Percentiles rank a stretch among this genome's conserved stretches.
These are phyloP conservation scores for Cyclocybe aegerita DNA, from an alignment of 768 basidiomycete species.

Conservation along the genomic window DNA sequence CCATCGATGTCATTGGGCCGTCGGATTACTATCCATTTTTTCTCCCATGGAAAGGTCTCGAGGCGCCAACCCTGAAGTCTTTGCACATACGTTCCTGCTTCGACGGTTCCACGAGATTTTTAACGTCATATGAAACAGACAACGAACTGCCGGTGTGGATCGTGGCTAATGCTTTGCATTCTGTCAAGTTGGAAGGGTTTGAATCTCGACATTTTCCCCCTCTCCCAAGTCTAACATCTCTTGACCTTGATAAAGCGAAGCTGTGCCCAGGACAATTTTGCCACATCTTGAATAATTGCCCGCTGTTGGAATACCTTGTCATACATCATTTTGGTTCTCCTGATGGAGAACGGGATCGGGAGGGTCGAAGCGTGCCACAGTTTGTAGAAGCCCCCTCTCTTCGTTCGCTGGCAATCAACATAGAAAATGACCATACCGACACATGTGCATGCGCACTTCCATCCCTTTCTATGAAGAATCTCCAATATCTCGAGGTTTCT, in stretches of 20 bases:
- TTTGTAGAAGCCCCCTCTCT: conserved; percentile 21
- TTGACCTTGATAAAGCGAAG: conserved; percentile 17
- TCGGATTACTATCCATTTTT: conserved; percentile 4
- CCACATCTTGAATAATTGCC: conserved; percentile 14
- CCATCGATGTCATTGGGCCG: conserved; percentile 4
- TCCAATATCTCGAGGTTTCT: conserved; percentile 29
- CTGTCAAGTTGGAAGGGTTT: conserved; percentile 15
- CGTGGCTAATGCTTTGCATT: conserved; percentile 3
- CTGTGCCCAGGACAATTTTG: conserved; percentile 12
- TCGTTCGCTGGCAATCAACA: conserved; percentile 22
- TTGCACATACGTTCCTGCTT: neutral
- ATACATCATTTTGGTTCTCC: conserved; percentile 9
- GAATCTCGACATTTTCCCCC: conserved; percentile 6
- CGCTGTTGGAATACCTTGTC: conserved; percentile 15
- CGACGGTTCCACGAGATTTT: neutral
- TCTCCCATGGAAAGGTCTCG: neutral
- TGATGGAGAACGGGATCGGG: neutral
- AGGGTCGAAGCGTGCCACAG: neutral
- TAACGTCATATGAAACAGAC: neutral
- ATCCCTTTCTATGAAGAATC: conserved; percentile 21
- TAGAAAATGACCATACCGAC: conserved; percentile 9
- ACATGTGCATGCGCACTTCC: conserved; percentile 22
- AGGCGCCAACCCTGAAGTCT: neutral
- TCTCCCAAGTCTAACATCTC: conserved; percentile 11
- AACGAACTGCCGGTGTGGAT: neutral